A percentile compares a stretch with the other conserved stretches of the same genome.
These are phyloP conservation scores for Boletus reticuloceps DNA, from an alignment of 768 basidiomycete genomes.

Conservation along the genomic window DNA sequence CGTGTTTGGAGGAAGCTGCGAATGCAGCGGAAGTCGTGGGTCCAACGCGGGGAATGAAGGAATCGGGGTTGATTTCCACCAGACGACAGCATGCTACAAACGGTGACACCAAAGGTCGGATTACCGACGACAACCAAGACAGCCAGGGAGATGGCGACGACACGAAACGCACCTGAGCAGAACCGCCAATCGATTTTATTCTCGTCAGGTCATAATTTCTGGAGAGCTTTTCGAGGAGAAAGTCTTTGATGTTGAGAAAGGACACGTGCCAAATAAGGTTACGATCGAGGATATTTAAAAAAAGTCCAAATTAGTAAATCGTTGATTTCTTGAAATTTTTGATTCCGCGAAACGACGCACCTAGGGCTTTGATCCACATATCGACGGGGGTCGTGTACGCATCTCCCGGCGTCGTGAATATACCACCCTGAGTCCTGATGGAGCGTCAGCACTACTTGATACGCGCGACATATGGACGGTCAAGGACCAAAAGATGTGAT, in stretches of 20 bases:
- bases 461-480: slow-evolving; percentile 8
- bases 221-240: slow-evolving; percentile 71
- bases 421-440: slow-evolving; percentile 76
- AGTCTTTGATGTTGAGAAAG: slow-evolving; percentile 45
- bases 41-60: slow-evolving; percentile 72
- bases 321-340: slow-evolving; percentile 48
- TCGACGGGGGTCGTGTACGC: slow-evolving; percentile 86
- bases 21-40: slow-evolving; percentile 63
- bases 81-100: slow-evolving; percentile 66
- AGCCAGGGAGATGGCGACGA: neutral
- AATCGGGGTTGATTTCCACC: slow-evolving; percentile 82
- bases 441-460: slow-evolving; percentile 18
- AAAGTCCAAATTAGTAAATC: slow-evolving; percentile 34
- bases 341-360: slow-evolving; percentile 56
- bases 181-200: slow-evolving; percentile 74
- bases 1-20: slow-evolving; percentile 62
- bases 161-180: slow-evolving; percentile 64
- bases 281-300: slow-evolving; percentile 32
- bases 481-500: neutral
- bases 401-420: slow-evolving; percentile 83
- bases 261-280: slow-evolving; percentile 29
- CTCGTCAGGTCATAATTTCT: slow-evolving; percentile 66
- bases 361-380: slow-evolving; percentile 87
- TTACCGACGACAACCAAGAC: neutral
- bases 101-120: neutral